A percentile compares a stretch with the other conserved stretches of the same genome.
Evolutionary conservation across 805 yeast genomes (phyloP).

Genomic region (Cyberlindnera amylophila): DNA sequence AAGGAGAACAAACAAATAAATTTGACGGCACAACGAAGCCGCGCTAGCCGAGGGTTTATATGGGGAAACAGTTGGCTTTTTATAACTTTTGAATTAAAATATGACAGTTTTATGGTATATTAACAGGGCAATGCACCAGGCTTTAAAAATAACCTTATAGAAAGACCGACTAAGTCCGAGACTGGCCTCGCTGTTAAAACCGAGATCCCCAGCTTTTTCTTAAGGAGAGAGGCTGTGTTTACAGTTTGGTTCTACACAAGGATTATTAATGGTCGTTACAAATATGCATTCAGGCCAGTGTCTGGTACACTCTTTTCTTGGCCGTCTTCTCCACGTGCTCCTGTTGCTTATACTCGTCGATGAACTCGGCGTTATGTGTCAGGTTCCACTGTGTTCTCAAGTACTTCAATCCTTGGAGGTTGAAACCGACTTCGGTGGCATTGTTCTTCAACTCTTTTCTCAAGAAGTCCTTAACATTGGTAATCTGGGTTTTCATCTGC

Average conservation of each 20-base stretch:
- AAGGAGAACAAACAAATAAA: neutral
- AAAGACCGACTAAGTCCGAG: too few species aligned
- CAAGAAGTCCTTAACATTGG: slow-evolving; percentile 57
- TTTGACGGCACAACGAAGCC: too few species aligned
- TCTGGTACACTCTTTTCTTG: slow-evolving; percentile 71
- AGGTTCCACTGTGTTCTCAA: slow-evolving; percentile 75
- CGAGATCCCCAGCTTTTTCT: too few species aligned
- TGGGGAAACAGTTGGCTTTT: too few species aligned
- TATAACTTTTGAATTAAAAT: too few species aligned
- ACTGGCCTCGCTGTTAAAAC: too few species aligned
- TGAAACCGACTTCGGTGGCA: slow-evolving; percentile 68
- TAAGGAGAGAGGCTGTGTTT: too few species aligned
- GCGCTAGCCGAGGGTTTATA: too few species aligned
- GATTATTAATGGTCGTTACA: neutral
- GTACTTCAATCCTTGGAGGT: slow-evolving; percentile 76
- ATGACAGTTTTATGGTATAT: too few species aligned
- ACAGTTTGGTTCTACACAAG: too few species aligned
- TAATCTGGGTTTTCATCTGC: slow-evolving; percentile 57
- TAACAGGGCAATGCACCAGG: too few species aligned
- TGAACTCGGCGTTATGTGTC: slow-evolving; percentile 67
- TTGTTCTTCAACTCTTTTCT: slow-evolving; percentile 51
- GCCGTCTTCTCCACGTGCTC: slow-evolving; percentile 50
- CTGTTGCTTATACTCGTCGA: slow-evolving; percentile 60
- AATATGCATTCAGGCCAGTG: slow-evolving; percentile 29
- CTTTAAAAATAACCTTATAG: too few species aligned